Conservation (phyloP, 225 moss, liverwort and hornwort genomes). For the Polytrichum commune region DNA sequence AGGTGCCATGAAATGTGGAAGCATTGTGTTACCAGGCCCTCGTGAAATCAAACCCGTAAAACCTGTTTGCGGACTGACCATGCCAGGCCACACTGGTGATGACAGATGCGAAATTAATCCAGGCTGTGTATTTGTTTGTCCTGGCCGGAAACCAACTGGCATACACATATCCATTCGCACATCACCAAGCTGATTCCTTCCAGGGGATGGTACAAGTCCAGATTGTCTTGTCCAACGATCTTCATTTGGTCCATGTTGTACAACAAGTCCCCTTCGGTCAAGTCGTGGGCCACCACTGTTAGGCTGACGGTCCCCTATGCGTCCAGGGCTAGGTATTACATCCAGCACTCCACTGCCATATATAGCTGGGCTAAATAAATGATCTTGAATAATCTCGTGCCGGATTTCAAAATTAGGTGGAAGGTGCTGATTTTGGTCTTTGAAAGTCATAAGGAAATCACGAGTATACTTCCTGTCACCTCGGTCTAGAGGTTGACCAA, state of each 20-base stretch:
- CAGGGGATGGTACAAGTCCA: constrained; percentile 65
- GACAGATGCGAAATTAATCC: constrained; percentile 79
- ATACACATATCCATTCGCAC: constrained; percentile 64
- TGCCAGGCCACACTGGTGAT: constrained; percentile 61
- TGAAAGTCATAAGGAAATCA: constrained; percentile 81
- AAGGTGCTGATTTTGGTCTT: constrained; percentile 55
- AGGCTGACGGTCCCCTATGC: constrained; percentile 65
- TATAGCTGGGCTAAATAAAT: constrained; percentile 34
- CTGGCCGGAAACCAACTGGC: constrained; percentile 75
- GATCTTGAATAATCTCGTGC: constrained; percentile 55
- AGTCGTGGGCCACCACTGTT: constrained; percentile 50
- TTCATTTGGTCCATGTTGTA: constrained; percentile 66
- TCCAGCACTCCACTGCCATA: constrained; percentile 21
- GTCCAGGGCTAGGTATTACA: constrained; percentile 66
- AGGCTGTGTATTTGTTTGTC: constrained; percentile 64
- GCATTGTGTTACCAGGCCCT: constrained; percentile 43
- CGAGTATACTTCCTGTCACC: constrained; percentile 81
- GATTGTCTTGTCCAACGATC: constrained; percentile 80
- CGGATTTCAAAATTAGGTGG: constrained; percentile 64
- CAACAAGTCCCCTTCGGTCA: constrained; percentile 61
- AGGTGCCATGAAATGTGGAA: constrained; percentile 58
- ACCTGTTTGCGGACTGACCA: constrained; percentile 33
- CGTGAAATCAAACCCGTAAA: constrained; percentile 61
- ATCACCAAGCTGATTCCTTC: constrained; percentile 67
- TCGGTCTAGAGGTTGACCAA: constrained; percentile 23